Evolutionary conservation across 2,329 filamentous ascomycete genomes (phyloP).

Genomic region (Neonectria neomacrospora): DNA sequence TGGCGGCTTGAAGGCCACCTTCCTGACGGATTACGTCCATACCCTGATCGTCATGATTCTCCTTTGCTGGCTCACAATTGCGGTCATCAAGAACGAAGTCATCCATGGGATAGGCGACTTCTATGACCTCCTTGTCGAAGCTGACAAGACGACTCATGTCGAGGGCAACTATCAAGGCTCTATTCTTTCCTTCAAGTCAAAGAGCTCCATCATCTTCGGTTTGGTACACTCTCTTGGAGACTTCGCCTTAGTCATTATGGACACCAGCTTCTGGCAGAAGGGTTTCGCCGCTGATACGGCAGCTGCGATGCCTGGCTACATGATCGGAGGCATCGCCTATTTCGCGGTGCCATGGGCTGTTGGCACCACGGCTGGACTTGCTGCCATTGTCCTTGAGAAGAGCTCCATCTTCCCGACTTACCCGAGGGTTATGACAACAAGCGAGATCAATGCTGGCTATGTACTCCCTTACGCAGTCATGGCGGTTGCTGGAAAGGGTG

Average conservation of each 20-base stretch:
- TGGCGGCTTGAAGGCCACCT: conserved; percentile 82
- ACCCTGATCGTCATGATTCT: conserved; percentile 84
- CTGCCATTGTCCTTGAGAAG: conserved; percentile 78
- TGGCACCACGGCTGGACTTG: conserved; percentile 84
- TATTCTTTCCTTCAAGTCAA: conserved; percentile 84
- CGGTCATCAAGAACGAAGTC: conserved; percentile 75
- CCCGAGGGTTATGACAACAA: conserved; percentile 72
- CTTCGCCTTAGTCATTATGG: conserved; percentile 81
- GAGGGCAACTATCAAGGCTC: conserved; percentile 79
- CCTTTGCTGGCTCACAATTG: conserved; percentile 76
- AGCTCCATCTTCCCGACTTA: conserved; percentile 76
- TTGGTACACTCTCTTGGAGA: conserved; percentile 66
- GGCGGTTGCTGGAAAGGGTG: conserved; percentile 79
- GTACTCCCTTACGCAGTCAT: conserved; percentile 84
- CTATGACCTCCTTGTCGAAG: conserved; percentile 77
- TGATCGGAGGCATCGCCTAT: conserved; percentile 75
- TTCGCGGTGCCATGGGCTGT: conserved; percentile 88
- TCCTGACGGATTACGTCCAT: conserved; percentile 83
- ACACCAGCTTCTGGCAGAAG: conserved; percentile 89
- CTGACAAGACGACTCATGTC: conserved; percentile 74
- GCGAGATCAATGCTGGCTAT: conserved; percentile 79
- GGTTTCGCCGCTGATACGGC: conserved; percentile 85
- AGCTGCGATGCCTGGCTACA: conserved; percentile 85
- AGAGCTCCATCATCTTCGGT: conserved; percentile 70
- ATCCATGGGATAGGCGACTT: conserved; percentile 78